Percentiles rank a stretch among this genome's conserved stretches.
Conservation (phyloP, 495 filamentous ascomycete species). For the Lindgomyces ingoldianus region DNA sequence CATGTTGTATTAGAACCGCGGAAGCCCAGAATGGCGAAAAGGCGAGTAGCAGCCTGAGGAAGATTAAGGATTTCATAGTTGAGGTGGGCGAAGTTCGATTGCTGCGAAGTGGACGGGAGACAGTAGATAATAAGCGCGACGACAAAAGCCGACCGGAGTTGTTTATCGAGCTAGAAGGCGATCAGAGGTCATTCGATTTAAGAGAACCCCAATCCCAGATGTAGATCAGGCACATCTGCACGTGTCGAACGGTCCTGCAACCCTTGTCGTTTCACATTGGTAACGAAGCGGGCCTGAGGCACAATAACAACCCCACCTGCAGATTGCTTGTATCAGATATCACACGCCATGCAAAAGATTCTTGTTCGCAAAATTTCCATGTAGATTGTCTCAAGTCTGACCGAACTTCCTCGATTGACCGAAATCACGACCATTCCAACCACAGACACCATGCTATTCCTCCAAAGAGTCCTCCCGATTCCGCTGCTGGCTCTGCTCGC, state of each 20-base stretch:
- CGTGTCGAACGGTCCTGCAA: constrained; percentile 10
- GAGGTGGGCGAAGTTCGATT: neutral
- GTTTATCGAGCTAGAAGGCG: neutral
- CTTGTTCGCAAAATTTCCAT: neutral
- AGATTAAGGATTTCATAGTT: neutral
- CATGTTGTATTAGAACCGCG: constrained; percentile 1
- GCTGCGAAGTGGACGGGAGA: too few species aligned
- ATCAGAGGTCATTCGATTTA: neutral
- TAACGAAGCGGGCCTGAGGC: neutral
- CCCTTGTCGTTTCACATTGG: constrained; percentile 14
- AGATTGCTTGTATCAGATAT: neutral
- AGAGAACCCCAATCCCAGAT: constrained; percentile 2
- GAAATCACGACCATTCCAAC: neutral
- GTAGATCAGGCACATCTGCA: constrained; percentile 31
- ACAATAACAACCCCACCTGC: neutral
- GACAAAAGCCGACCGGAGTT: too few species aligned
- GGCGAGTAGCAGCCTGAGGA: neutral
- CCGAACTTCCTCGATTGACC: too few species aligned
- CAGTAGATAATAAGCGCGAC: too few species aligned
- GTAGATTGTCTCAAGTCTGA: too few species aligned
- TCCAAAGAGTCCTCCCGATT: neutral
- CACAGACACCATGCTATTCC: neutral
- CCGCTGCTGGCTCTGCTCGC: neutral
- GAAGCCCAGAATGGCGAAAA: neutral
- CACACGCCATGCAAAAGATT: neutral